Base-by-base conservation (phyloP, 2,329 filamentous ascomycete genomes). In the Bipolaris gigantea region DNA sequence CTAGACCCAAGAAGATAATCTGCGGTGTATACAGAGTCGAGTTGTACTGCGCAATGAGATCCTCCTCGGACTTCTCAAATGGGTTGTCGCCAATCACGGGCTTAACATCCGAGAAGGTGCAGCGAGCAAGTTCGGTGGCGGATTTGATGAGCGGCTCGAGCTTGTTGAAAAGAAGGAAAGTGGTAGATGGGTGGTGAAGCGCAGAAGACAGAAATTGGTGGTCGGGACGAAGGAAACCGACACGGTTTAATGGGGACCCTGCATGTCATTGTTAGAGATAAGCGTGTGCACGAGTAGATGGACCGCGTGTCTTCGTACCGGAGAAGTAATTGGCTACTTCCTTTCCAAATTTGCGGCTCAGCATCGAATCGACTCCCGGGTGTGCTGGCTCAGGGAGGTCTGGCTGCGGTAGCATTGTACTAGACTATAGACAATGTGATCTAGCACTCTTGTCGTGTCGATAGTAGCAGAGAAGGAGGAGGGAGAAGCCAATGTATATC, bases 311-410 rank as follows among this genome's bases (percentile, higher is more conserved):
- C 7, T 15, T 48, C 25, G 38, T 67, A 77, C 77, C 80, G 45
- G 89, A 85, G 76, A 92, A 94, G 83, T 94, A 94, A 76, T 93
- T 94, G 70, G 87, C 83, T 57, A 90, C 80, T 75, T 93, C 90
- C 62, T 84, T 86, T 74, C 90, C 90, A 75, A 92, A 93, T 70
- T 87, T 90, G 55, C 84, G 81, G 64, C 86, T 85, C 66, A 94
- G 80, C 85, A 91, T 90, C 34, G 84, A 85, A 70, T 87, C 84
- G 63, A 83, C 75, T 59, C 81, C 77, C 53, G 80, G 74, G 72
- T 86, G 83, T 34, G 82, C 81, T 47, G 85, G 84, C 61, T 80
- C 77, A 25, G 85, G 85, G 48, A 86, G 78, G 50, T 77, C 75
- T 42, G 80, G 80, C 48, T 69, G 66, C 53, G 53, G 61, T 55